These are phyloP conservation scores for Flueggea neowawraea DNA, from an alignment of 441 rosid genomes.

Conservation along the genomic window DNA sequence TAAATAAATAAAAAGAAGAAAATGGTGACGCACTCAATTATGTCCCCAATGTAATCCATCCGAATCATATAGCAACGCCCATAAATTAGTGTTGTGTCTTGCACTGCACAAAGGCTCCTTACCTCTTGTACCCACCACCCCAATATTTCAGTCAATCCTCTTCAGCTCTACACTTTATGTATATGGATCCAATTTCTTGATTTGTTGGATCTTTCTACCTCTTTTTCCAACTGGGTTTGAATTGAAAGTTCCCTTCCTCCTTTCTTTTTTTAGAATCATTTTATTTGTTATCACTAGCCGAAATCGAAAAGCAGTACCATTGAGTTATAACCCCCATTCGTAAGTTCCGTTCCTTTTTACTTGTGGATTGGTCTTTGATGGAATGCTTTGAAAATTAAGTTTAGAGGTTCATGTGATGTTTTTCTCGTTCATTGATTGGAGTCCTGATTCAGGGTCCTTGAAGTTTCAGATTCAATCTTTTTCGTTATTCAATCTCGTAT, in stretches of 20 bases:
- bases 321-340: too few species aligned
- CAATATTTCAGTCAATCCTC: slow-evolving; percentile 1
- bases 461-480: neutral
- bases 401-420: slow-evolving; percentile 5
- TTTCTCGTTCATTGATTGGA: neutral
- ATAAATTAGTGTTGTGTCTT: too few species aligned
- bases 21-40: too few species aligned
- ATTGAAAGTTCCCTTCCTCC: neutral
- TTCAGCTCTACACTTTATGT: slow-evolving; percentile 1
- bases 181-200: neutral
- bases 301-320: too few species aligned
- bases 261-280: too few species aligned
- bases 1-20: too few species aligned
- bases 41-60: too few species aligned
- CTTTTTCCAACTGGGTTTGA: slow-evolving; percentile 3
- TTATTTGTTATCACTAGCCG: too few species aligned
- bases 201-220: slow-evolving; percentile 8
- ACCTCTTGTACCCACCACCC: neutral
- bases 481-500: neutral
- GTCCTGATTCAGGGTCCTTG: slow-evolving; percentile 3
- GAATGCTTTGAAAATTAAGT: neutral
- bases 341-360: too few species aligned
- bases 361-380: too few species aligned
- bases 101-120: too few species aligned
- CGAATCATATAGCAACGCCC: too few species aligned